These are phyloP conservation scores for Salix caprea DNA, from an alignment of 345 rosid genomes.

Conservation along the genomic window DNA sequence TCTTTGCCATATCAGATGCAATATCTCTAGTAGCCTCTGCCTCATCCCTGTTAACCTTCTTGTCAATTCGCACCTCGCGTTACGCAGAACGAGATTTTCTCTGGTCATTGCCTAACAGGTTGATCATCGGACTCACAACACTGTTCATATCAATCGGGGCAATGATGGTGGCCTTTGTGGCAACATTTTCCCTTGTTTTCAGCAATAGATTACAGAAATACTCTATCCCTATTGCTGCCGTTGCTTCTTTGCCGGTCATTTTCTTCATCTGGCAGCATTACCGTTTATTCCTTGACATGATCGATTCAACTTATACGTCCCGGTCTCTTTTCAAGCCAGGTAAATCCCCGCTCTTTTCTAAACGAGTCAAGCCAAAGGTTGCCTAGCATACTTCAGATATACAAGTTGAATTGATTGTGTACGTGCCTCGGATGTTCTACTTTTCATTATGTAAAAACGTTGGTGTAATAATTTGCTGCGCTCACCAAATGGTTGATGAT, in stretches of 20 bases:
- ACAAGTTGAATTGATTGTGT: too few species aligned
- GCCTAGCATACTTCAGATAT: too few species aligned
- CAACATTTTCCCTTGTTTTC: background rate
- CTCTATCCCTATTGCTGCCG: background rate
- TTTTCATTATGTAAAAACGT: too few species aligned
- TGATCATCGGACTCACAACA: background rate
- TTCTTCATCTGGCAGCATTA: background rate
- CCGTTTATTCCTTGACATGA: background rate
- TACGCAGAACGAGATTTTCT: background rate
- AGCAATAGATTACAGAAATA: background rate
- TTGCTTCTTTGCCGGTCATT: background rate
- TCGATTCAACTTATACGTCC: background rate
- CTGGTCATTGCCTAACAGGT: background rate
- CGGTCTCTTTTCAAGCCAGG: background rate
- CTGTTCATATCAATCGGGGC: constrained; percentile 15
- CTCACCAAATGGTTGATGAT: too few species aligned
- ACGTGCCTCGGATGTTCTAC: too few species aligned
- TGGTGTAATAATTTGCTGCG: too few species aligned
- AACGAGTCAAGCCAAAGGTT: too few species aligned
- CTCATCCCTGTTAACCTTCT: background rate
- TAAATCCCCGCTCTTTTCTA: background rate
- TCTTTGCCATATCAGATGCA: constrained; percentile 10
- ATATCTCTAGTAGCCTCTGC: background rate
- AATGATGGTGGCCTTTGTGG: constrained; percentile 10
- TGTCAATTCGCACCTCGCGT: constrained; percentile 11